These are phyloP conservation scores for Vitis hybrid DNA, from an alignment of 177 flowering plant species.

Conservation along the genomic window DNA sequence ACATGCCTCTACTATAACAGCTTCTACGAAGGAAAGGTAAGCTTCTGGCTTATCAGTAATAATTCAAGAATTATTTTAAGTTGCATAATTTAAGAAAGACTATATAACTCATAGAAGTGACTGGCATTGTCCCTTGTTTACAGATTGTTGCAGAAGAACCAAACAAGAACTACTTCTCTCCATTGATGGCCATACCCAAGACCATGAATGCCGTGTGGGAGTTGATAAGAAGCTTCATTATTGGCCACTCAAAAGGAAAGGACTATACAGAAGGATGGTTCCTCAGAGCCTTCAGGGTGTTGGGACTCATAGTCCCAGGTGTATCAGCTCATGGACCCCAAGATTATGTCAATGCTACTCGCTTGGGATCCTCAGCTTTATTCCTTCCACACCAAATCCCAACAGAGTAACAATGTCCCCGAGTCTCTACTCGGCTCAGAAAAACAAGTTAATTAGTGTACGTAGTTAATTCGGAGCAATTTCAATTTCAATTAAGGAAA, in stretches of 20 bases:
- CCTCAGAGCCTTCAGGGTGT: slow-evolving; percentile 20
- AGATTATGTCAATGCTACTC: slow-evolving; percentile 53
- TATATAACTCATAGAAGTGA: no score
- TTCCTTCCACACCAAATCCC: not conserved
- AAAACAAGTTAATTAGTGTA: no score
- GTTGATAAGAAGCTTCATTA: slow-evolving; percentile 44
- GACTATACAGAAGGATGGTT: slow-evolving; percentile 45
- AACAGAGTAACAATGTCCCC: no score
- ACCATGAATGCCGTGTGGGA: slow-evolving; percentile 44
- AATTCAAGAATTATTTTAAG: no score
- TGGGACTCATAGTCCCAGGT: slow-evolving; percentile 46
- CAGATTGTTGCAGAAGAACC: slow-evolving; percentile 20
- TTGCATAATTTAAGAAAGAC: no score
- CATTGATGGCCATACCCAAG: slow-evolving; percentile 16
- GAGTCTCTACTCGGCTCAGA: no score
- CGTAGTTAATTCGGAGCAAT: no score
- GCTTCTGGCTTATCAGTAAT: no score
- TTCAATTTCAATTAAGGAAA: no score
- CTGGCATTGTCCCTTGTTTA: no score
- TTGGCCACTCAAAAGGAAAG: slow-evolving; percentile 26
- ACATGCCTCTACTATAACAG: no score
- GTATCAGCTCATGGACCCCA: slow-evolving; percentile 45
- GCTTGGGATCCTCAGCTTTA: slow-evolving; percentile 19
- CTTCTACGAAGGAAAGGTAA: no score
- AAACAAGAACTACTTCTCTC: slow-evolving; percentile 45